Evolutionary conservation across 805 yeast genomes (phyloP).

Genomic region (Yarrowia sp.): DNA sequence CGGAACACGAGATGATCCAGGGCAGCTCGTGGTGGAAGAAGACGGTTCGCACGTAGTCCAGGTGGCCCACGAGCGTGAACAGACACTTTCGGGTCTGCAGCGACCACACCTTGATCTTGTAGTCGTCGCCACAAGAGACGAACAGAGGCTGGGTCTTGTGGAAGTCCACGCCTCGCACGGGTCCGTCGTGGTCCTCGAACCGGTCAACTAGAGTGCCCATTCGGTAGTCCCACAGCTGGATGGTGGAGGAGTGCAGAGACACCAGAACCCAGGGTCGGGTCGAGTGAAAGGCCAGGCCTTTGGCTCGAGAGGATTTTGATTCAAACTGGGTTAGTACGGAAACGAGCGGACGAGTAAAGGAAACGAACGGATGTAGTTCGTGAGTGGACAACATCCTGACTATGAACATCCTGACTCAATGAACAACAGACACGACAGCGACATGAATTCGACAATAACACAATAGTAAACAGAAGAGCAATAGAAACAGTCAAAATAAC

Average conservation of each 20-base stretch:
- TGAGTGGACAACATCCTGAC: constrained; percentile 2
- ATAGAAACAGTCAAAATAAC: no score
- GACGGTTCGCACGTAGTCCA: constrained; percentile 94
- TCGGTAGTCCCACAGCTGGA: constrained; percentile 98
- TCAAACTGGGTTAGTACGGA: constrained; percentile 65
- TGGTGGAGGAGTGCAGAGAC: constrained; percentile 95
- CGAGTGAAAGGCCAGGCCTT: constrained; percentile 97
- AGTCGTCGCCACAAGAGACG: constrained; percentile 97
- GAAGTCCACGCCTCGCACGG: constrained; percentile 93
- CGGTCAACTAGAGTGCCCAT: constrained; percentile 98
- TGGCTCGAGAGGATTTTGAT: constrained; percentile 96
- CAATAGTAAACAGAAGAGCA: no score
- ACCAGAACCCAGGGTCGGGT: constrained; percentile 95
- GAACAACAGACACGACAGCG: no score
- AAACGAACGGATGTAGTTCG: no score
- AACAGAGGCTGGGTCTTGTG: constrained; percentile 98
- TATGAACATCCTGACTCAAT: no score
- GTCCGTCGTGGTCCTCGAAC: constrained; percentile 98
- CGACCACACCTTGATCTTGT: constrained; percentile 95
- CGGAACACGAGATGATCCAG: constrained; percentile 95
- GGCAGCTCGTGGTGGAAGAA: constrained; percentile 95
- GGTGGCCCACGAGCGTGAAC: constrained; percentile 89
- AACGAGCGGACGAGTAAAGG: background rate
- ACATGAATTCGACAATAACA: no score
- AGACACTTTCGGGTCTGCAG: constrained; percentile 87